These are phyloP conservation scores for Beauveria sp. DNA, from an alignment of 2,329 filamentous ascomycete species.

Conservation along the genomic window DNA sequence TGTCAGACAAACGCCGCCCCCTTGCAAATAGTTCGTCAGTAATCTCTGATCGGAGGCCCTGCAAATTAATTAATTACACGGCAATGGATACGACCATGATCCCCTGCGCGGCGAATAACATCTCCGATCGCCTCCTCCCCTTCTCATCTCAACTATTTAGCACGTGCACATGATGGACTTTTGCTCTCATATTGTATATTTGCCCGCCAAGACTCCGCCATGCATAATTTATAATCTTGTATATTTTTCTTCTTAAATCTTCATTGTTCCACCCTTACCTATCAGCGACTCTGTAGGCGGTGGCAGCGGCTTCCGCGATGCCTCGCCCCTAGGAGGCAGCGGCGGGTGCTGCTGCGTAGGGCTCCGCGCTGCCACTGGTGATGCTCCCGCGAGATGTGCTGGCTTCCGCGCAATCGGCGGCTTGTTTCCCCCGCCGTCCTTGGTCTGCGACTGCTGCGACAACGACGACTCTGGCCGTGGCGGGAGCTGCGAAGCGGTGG, in stretches of 20 bases:
- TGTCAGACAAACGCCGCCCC: too few relatives aligned
- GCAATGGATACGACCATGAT: too few relatives aligned
- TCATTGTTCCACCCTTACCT: background rate
- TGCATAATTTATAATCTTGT: background rate
- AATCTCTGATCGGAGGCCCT: too few relatives aligned
- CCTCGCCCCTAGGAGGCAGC: background rate
- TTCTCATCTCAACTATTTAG: background rate
- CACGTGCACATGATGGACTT: background rate
- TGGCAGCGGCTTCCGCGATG: background rate
- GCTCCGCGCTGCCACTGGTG: constrained; percentile 17
- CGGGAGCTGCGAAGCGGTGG: constrained; percentile 25
- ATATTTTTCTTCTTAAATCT: background rate
- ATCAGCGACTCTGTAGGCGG: constrained; percentile 2
- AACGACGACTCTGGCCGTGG: constrained; percentile 29
- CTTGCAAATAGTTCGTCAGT: too few relatives aligned
- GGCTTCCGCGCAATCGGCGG: constrained; percentile 59
- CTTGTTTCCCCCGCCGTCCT: constrained; percentile 17
- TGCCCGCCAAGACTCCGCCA: background rate
- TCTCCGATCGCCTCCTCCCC: too few relatives aligned
- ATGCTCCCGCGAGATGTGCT: constrained; percentile 36
- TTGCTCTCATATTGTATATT: background rate
- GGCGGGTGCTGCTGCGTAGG: constrained; percentile 12
- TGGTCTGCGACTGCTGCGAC: background rate
- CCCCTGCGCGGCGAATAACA: too few relatives aligned
- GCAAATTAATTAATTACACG: too few relatives aligned